Conservation (phyloP, 495 filamentous ascomycete genomes). For the Hypoxylon lenormandii region DNA sequence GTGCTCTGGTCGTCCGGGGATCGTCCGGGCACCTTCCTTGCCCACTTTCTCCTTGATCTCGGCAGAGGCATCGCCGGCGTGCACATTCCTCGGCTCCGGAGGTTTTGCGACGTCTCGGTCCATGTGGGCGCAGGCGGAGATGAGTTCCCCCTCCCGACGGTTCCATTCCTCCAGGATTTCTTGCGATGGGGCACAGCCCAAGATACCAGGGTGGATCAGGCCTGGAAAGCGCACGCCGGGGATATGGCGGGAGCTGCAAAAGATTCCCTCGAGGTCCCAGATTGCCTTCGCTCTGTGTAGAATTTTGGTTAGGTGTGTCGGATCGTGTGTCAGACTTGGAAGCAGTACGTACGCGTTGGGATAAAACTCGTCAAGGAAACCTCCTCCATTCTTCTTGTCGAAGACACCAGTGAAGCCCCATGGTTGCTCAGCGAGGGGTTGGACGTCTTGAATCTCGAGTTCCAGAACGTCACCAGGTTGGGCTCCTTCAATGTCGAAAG, state of each 20-base stretch:
- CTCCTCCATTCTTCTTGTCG: conserved; percentile 83
- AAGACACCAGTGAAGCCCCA: conserved; percentile 96
- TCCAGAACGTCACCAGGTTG: conserved; percentile 87
- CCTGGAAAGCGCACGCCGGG: conserved; percentile 87
- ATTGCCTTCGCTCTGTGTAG: conserved; percentile 93
- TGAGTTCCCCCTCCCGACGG: conserved; percentile 80
- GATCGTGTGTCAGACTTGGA: too few species aligned
- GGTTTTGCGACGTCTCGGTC: conserved; percentile 83
- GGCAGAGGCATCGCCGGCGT: conserved; percentile 71
- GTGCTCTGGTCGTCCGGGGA: conserved; percentile 79
- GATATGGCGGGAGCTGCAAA: conserved; percentile 89
- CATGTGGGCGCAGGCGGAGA: conserved; percentile 72
- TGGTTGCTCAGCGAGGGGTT: conserved; percentile 84
- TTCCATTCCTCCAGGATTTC: conserved; percentile 78
- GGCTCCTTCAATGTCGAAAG: conserved; percentile 88
- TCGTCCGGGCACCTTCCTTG: conserved; percentile 84
- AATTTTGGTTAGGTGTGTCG: too few species aligned
- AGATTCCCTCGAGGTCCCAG: conserved; percentile 97
- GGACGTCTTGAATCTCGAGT: conserved; percentile 95
- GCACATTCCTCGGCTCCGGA: too few species aligned
- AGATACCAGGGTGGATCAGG: conserved; percentile 92
- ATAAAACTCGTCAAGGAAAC: conserved; percentile 91
- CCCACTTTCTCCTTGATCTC: conserved; percentile 78
- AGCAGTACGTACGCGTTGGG: too few species aligned
- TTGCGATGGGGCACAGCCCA: conserved; percentile 87